Evolutionary conservation across 2,329 filamentous ascomycete genomes (phyloP), one percentile per base, ranked within the genome.

Genomic region (Emergomyces pasteurianus): DNA sequence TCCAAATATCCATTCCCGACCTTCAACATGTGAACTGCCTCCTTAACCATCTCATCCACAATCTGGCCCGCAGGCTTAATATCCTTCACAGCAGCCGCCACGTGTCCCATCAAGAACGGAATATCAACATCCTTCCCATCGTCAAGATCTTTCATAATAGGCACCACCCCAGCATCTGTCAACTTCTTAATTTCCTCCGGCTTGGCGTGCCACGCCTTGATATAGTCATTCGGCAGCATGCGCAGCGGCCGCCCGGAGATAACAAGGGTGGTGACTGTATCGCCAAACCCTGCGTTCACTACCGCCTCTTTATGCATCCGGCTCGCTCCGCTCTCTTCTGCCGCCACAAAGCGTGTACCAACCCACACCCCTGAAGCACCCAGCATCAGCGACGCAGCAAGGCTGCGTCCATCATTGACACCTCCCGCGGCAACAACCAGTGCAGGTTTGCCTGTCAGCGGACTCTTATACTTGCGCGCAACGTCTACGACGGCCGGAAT

Each of bases 91-190:
- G 86, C 81, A 1, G 88, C 92, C 0, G 90, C 89, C 9, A 96
- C 92, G 77, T 96, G 90, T 0, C 92, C 92, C 92, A 96, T 96
- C 69, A 96, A 72, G 74, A 92, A 91, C 14, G 92, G 92, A 60
- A 88, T 79, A 70, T 96, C 92, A 14, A 95, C 78, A 47, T 96
- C 90, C 60, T 86, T 86, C 0, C 87, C 88, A 60, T 90, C 81
- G 57, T 95, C 89, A 69, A 96, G 79, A 71, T 97, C 92, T 70
- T 89, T 81, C 75, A 87, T 84, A 64, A 96, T 79, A 0, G 92
- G 92, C 63, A 95, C 86, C 36, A 95, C 76, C 0, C 92, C 92
- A 66, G 80, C 78, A 42, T 86, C 85, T 40, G 88, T 92, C 71
- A 96, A 77, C 73, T 84, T 81, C 75, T 82, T 85, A 69, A 96